Percentiles rank a stretch among this genome's conserved stretches.
These are phyloP conservation scores for Mycena floridula DNA, from an alignment of 768 basidiomycete species.

Conservation along the genomic window DNA sequence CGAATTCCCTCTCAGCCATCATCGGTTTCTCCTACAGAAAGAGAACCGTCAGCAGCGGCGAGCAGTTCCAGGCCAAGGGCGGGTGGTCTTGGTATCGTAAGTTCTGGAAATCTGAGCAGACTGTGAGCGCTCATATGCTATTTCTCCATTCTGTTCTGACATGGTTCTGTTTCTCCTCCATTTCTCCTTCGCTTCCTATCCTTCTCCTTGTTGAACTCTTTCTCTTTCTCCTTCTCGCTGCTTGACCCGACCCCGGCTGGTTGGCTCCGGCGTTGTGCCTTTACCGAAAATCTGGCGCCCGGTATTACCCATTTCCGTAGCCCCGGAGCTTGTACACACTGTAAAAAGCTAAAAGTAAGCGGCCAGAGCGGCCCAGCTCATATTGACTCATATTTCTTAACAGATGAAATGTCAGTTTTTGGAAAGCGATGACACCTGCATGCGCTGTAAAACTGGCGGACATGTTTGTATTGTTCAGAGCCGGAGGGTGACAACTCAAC, in stretches of 20 bases:
- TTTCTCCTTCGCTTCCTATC: neutral
- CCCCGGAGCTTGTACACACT: slow-evolving; percentile 78
- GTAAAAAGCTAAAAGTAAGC: slow-evolving; percentile 84
- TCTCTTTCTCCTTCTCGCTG: neutral
- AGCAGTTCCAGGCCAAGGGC: neutral
- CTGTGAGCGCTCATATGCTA: slow-evolving; percentile 20
- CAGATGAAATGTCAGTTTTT: slow-evolving; percentile 89
- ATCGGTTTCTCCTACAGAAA: neutral
- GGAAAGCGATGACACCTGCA: slow-evolving; percentile 64
- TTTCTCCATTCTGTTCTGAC: slow-evolving; percentile 10
- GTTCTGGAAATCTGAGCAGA: slow-evolving; percentile 23
- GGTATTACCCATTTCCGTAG: slow-evolving; percentile 27
- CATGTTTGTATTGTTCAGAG: slow-evolving; percentile 82
- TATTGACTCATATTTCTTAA: slow-evolving; percentile 6
- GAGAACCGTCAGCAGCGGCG: neutral
- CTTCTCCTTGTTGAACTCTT: neutral
- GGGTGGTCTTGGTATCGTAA: slow-evolving; percentile 36
- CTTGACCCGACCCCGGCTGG: slow-evolving; percentile 1
- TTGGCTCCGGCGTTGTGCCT: slow-evolving; percentile 4
- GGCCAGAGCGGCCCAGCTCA: neutral
- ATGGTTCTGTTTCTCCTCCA: slow-evolving; percentile 6
- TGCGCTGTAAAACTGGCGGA: slow-evolving; percentile 64
- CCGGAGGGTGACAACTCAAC: slow-evolving; percentile 67
- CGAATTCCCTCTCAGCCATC: neutral
- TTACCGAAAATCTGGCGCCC: slow-evolving; percentile 3